These are phyloP conservation scores for Ambrosia artemisiifolia DNA, from an alignment of 129 eudicot species.

Conservation along the genomic window DNA sequence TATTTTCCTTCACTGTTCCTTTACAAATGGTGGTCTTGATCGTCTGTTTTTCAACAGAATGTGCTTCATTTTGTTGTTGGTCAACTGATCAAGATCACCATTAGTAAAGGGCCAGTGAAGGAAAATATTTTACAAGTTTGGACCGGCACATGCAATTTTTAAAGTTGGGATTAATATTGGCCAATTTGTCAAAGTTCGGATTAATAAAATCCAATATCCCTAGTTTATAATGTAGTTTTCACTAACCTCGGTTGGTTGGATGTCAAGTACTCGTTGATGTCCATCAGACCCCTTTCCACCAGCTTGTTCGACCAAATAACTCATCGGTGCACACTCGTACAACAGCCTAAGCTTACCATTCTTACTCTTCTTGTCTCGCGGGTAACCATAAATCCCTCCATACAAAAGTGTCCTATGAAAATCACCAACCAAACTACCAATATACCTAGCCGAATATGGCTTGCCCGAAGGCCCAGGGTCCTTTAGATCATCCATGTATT, in stretches of 20 bases:
- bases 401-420: conserved; percentile 81
- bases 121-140: too few relatives aligned
- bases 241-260: conserved; percentile 82
- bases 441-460: conserved; percentile 90
- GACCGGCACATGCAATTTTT: too few relatives aligned
- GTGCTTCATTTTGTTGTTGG: too few relatives aligned
- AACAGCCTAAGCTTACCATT: conserved; percentile 90
- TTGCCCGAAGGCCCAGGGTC: conserved; percentile 93
- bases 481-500: conserved; percentile 82
- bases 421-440: conserved; percentile 95
- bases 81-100: too few relatives aligned
- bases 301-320: conserved; percentile 93
- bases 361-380: conserved; percentile 80
- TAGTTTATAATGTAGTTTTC: neutral
- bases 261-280: conserved; percentile 74
- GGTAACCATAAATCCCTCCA: conserved; percentile 98
- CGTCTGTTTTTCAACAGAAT: too few relatives aligned
- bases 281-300: conserved; percentile 99
- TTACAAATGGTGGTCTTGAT: too few relatives aligned
- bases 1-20: too few relatives aligned
- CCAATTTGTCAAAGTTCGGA: too few relatives aligned
- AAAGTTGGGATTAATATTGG: too few relatives aligned
- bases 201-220: too few relatives aligned
- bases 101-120: too few relatives aligned
- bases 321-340: conserved; percentile 99